These are phyloP conservation scores for Pterocarpus santalinus DNA, from an alignment of 306 rosid genomes.

Conservation along the genomic window DNA sequence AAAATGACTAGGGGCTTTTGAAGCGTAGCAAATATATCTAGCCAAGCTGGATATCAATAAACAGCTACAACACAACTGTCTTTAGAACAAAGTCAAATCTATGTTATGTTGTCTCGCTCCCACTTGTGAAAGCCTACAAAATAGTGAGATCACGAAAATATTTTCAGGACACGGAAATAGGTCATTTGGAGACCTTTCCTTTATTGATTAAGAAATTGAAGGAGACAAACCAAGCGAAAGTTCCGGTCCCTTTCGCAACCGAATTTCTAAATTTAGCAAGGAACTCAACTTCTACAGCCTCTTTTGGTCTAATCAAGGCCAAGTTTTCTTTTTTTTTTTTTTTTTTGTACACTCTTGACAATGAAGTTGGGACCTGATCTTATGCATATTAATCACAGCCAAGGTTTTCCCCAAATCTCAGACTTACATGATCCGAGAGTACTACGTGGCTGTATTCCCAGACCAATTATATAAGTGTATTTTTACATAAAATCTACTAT, in stretches of 20 bases:
- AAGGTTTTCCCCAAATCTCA: no score
- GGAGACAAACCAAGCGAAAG: constrained; percentile 9
- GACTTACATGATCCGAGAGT: no score
- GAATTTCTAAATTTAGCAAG: constrained; percentile 45
- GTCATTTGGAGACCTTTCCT: constrained; percentile 21
- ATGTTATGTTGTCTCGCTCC: neutral
- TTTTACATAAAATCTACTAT: no score
- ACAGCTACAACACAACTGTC: constrained; percentile 42
- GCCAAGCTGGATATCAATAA: constrained; percentile 30
- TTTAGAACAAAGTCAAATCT: constrained; percentile 10
- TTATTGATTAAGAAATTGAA: constrained; percentile 22
- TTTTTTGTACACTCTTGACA: no score
- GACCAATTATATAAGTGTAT: no score
- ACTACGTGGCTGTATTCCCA: no score
- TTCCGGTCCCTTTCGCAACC: constrained; percentile 14
- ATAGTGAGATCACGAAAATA: constrained; percentile 26
- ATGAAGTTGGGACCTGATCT: no score
- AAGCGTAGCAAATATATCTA: neutral
- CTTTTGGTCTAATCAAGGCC: constrained; percentile 17
- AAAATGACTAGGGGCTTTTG: neutral
- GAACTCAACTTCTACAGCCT: neutral
- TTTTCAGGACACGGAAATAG: constrained; percentile 36
- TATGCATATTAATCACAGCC: no score
- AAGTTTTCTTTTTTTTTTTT: neutral
- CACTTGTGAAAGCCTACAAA: constrained; percentile 25